These are phyloP conservation scores for Sphagnum tenellum DNA, from an alignment of 225 moss, liverwort and hornwort genomes.

Conservation along the genomic window DNA sequence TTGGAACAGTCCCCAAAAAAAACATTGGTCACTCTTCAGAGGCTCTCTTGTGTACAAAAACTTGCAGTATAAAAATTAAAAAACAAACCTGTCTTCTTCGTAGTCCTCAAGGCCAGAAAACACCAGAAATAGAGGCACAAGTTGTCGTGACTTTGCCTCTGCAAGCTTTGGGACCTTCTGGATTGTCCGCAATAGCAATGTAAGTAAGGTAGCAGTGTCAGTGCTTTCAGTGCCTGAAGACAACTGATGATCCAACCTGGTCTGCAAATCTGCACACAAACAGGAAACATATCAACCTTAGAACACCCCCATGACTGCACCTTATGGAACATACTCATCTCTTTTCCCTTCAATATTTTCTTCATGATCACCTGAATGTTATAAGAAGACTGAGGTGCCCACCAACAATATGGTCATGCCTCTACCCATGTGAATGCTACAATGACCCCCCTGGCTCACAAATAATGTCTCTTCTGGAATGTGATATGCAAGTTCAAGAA, in stretches of 20 bases:
- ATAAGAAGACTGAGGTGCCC: too few species aligned
- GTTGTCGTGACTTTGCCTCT: constrained; percentile 89
- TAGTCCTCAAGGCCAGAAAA: constrained; percentile 62
- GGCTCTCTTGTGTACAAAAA: too few species aligned
- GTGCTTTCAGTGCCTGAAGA: constrained; percentile 40
- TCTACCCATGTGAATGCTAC: too few species aligned
- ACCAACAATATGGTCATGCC: too few species aligned
- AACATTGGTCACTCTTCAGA: too few species aligned
- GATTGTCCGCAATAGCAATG: constrained; percentile 46
- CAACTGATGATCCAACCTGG: constrained; percentile 35
- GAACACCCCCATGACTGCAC: constrained; percentile 7
- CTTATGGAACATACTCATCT: constrained; percentile 9
- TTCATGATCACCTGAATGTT: too few species aligned
- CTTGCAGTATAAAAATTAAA: neutral
- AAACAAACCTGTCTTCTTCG: constrained; percentile 33
- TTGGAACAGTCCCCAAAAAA: too few species aligned
- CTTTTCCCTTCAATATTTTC: too few species aligned
- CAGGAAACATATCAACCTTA: neutral
- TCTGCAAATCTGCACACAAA: constrained; percentile 34
- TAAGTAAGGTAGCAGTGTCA: constrained; percentile 55
- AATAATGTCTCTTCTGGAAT: too few species aligned
- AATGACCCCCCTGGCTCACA: too few species aligned
- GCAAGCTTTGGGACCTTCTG: constrained; percentile 73
- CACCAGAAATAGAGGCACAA: constrained; percentile 79
- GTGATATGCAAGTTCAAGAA: too few species aligned